Base-by-base conservation (phyloP, 2,329 filamentous ascomycete species). In the Cladophialophora exuberans region DNA sequence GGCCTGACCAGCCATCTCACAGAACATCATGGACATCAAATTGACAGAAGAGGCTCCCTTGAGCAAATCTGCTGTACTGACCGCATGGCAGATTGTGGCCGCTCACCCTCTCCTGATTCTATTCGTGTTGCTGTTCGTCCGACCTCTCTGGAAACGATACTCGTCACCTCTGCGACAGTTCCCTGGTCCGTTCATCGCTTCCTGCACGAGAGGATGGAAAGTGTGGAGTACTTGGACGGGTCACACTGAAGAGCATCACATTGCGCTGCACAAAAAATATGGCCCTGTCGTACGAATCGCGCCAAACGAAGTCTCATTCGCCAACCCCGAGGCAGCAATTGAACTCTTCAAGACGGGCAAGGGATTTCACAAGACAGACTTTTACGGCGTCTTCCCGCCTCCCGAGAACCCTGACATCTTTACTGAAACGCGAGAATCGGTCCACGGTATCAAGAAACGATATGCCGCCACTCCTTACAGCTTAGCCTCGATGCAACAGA, bases 351-450 rank as follows among this genome's bases (percentile, higher is more conserved):
- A 72, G 39, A 78, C 78, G 0, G 79, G 79, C 6, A 79, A 79
- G 65, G 72, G 76, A 17, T 80, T 80, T 67, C 73, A 76, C 69
- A 81, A 81, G 70, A 80, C 79, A 2, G 68, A 73, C 53, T 81
- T 81, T 59, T 81, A 81, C 63, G 70, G 66, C 33, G 79, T 83
- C 5, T 83, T 83, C 63, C 79, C 79, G 25, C 80, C 80, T 3
- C 75, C 78, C 0, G 78, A 81, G 67, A 81, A 82, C 68, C 79
- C 80, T 4, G 80, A 83, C 56, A 82, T 83, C 65, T 83, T 83
- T 68, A 82, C 80, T 35, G 80, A 83, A 65, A 76, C 72, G 13
- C 71, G 79, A 49, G 79, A 82, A 67, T 71, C 76, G 5, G 76
- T 79, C n/a, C 80, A 83, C 64, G 78, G 79, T 0, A 72, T 74